These are phyloP conservation scores for Pichia californica DNA, from an alignment of 805 yeast genomes.

Conservation along the genomic window DNA sequence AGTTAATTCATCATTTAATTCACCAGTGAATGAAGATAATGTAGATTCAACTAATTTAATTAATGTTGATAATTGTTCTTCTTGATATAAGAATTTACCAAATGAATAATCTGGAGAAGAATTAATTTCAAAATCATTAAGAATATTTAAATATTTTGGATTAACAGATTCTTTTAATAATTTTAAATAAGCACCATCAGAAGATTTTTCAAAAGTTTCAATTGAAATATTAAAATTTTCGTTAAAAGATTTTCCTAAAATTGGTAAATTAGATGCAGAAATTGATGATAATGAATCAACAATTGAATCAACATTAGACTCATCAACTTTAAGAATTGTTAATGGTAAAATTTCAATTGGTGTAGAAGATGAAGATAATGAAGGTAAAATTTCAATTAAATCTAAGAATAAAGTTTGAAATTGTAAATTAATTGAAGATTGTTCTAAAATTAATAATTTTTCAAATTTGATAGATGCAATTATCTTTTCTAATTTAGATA, in stretches of 20 bases:
- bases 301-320: slow-evolving; percentile 35
- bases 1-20: slow-evolving; percentile 51
- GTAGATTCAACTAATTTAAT: slow-evolving; percentile 39
- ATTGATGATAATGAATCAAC: slow-evolving; percentile 47
- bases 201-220: slow-evolving; percentile 49
- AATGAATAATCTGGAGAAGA: slow-evolving; percentile 80
- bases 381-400: slow-evolving; percentile 52
- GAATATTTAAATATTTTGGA: slow-evolving; percentile 37
- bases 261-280: slow-evolving; percentile 45
- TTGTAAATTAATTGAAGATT: slow-evolving; percentile 38
- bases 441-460: slow-evolving; percentile 59
- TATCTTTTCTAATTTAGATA: slow-evolving; percentile 42
- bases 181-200: slow-evolving; percentile 66
- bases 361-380: slow-evolving; percentile 33
- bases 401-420: slow-evolving; percentile 55
- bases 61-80: slow-evolving; percentile 44
- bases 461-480: slow-evolving; percentile 40
- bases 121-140: slow-evolving; percentile 54
- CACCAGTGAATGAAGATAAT: slow-evolving; percentile 39
- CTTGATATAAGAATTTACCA: slow-evolving; percentile 61
- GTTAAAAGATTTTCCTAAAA: slow-evolving; percentile 43
- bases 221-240: slow-evolving; percentile 18
- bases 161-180: slow-evolving; percentile 56
- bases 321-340: slow-evolving; percentile 41
- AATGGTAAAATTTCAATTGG: slow-evolving; percentile 53